phyloP scores from a whole-genome alignment of 2,329 filamentous ascomycete genomes.

The Macrophomina pseudophaseolina region DNA sequence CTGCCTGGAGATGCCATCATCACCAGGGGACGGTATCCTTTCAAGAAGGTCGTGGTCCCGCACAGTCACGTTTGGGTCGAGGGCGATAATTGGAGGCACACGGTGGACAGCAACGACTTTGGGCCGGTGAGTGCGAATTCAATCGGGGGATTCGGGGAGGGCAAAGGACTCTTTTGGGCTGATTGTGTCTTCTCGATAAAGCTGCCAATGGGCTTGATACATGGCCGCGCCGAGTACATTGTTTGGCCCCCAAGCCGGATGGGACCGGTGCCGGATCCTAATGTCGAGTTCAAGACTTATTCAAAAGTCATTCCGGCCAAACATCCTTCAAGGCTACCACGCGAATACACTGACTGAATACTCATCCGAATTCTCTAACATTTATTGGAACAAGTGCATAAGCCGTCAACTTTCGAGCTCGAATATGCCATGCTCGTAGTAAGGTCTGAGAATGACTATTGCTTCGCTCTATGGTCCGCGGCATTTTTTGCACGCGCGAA shows the following conservation, averaged over 20 bases:
- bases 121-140: slow-evolving; percentile 63
- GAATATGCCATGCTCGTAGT: not conserved
- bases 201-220: slow-evolving; percentile 74
- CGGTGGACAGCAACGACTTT: slow-evolving; percentile 86
- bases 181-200: slow-evolving; percentile 15
- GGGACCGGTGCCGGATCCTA: slow-evolving; percentile 59
- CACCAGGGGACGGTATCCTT: slow-evolving; percentile 40
- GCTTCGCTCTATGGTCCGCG: too few relatives aligned
- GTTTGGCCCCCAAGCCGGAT: slow-evolving; percentile 69
- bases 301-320: slow-evolving; percentile 49
- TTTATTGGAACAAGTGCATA: not conserved
- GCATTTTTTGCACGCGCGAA: too few relatives aligned
- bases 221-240: slow-evolving; percentile 74
- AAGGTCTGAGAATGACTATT: too few relatives aligned
- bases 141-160: not conserved
- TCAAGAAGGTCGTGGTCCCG: slow-evolving; percentile 66
- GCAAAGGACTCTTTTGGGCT: not conserved
- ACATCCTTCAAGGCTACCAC: slow-evolving; percentile 28
- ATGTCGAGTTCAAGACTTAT: slow-evolving; percentile 51
- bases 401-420: not conserved
- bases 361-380: not conserved
- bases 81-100: slow-evolving; percentile 78
- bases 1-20: slow-evolving; percentile 78
- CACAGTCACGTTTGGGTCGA: slow-evolving; percentile 93
- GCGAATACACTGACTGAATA: not conserved